Percentiles rank a stretch among this genome's conserved stretches.
phyloP scores from a whole-genome alignment of 257 asterid species.

The Solanum neorickii region DNA sequence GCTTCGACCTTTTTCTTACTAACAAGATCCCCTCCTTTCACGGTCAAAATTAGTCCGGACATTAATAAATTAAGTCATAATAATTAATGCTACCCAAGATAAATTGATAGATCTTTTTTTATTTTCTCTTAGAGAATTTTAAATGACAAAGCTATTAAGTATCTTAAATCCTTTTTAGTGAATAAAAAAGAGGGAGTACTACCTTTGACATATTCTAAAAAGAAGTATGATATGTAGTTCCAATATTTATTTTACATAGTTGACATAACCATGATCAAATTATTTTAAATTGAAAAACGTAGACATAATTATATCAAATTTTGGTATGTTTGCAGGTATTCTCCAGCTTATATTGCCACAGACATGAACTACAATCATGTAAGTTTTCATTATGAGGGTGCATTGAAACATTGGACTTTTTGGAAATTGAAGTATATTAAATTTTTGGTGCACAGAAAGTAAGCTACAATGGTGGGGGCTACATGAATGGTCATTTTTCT shows the following conservation, averaged over 20 bases:
- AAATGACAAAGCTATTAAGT: too few species aligned
- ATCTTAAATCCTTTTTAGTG: too few species aligned
- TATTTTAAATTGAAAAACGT: neutral
- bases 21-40: neutral
- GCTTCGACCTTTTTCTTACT: neutral
- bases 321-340: conserved; percentile 19
- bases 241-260: neutral
- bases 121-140: too few species aligned
- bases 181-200: neutral
- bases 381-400: conserved; percentile 5
- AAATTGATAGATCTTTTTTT: too few species aligned
- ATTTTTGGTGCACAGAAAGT: conserved; percentile 30
- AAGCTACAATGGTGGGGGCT: conserved; percentile 66
- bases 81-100: neutral
- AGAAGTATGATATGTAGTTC: neutral
- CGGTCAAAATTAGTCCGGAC: neutral
- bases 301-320: neutral
- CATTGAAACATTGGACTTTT: too few species aligned
- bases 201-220: neutral
- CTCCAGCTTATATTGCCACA: conserved; percentile 64
- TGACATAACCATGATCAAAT: neutral
- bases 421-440: neutral
- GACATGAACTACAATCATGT: conserved; percentile 75
- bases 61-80: neutral
- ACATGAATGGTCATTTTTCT: conserved; percentile 72